phyloP scores from a whole-genome alignment of 805 yeast genomes.

The Blastobotrys muscicola region DNA sequence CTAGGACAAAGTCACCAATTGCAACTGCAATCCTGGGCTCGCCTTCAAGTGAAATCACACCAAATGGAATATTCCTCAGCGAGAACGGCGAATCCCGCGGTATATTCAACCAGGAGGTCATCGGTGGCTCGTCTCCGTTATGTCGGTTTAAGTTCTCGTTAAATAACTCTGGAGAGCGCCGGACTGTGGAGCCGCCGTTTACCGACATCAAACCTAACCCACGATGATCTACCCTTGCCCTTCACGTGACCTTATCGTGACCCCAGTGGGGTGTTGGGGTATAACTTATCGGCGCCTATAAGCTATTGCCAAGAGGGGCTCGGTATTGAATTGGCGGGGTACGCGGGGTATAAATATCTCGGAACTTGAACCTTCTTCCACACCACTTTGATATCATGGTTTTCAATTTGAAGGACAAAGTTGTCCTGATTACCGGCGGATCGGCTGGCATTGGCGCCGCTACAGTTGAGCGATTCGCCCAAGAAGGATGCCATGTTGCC shows the following conservation, averaged over 20 bases:
- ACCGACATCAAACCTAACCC: background rate
- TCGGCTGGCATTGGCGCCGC: constrained; percentile 19
- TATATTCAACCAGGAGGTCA: constrained; percentile 9
- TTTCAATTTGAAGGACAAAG: constrained; percentile 10
- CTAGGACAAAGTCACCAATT: constrained; percentile 18
- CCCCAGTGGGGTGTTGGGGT: background rate
- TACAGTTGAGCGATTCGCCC: constrained; percentile 14
- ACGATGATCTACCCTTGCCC: background rate
- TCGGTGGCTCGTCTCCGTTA: background rate
- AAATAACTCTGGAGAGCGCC: background rate
- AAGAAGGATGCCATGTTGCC: constrained; percentile 18
- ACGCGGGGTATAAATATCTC: too few species aligned
- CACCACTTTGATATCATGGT: background rate
- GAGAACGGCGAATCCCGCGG: constrained; percentile 17
- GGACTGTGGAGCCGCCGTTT: background rate
- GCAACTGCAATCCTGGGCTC: constrained; percentile 13
- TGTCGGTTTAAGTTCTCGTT: background rate
- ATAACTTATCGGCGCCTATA: background rate
- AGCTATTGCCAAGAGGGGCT: background rate
- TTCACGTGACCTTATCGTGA: background rate
- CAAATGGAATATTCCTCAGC: constrained; percentile 19
- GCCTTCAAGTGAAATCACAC: constrained; percentile 12
- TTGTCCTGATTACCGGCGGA: constrained; percentile 19
- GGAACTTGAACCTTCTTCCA: too few species aligned
- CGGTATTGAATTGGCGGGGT: background rate